phyloP scores from a whole-genome alignment of 2,329 filamentous ascomycete species.

The Ramichloridium luteum region DNA sequence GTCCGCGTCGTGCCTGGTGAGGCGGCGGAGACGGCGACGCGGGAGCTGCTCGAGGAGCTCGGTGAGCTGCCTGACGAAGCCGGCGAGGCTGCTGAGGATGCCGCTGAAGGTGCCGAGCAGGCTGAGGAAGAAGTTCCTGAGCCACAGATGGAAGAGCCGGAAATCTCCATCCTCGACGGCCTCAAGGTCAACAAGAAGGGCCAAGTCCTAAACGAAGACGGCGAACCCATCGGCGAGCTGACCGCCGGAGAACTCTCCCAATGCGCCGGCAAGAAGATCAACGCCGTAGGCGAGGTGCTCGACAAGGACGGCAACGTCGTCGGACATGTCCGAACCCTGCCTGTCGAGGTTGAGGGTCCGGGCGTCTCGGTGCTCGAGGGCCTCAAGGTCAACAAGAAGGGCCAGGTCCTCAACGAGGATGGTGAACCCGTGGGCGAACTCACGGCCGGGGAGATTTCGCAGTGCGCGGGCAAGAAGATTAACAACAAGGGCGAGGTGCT shows the following conservation, averaged over 20 bases:
- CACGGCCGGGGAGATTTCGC: constrained; percentile 44
- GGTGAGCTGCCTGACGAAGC: constrained; percentile 31
- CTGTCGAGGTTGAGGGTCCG: constrained; percentile 25
- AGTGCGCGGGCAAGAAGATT: constrained; percentile 52
- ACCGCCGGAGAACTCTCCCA: constrained; percentile 47
- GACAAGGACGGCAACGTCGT: constrained; percentile 52
- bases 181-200: constrained; percentile 50
- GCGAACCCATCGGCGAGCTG: constrained; percentile 42
- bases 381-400: constrained; percentile 48
- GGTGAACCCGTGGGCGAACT: constrained; percentile 43
- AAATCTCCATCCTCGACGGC: constrained; percentile 37
- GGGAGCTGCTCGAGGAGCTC: constrained; percentile 35
- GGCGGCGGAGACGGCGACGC: constrained; percentile 39
- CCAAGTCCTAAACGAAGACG: constrained; percentile 40
- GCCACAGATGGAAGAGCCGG: constrained; percentile 22
- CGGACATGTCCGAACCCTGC: constrained; percentile 45
- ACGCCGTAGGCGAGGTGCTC: constrained; percentile 52
- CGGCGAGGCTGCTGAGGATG: constrained; percentile 9
- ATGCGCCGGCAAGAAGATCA: constrained; percentile 54
- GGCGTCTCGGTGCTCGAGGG: constrained; percentile 37
- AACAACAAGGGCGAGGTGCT: constrained; percentile 52
- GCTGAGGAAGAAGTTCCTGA: constrained; percentile 10
- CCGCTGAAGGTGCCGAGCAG: constrained; percentile 18
- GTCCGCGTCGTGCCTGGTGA: constrained; percentile 38
- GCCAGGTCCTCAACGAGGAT: constrained; percentile 40